These are phyloP conservation scores for Pseudocercospora macadamiae DNA, from an alignment of 2,329 filamentous ascomycete species.

Conservation along the genomic window DNA sequence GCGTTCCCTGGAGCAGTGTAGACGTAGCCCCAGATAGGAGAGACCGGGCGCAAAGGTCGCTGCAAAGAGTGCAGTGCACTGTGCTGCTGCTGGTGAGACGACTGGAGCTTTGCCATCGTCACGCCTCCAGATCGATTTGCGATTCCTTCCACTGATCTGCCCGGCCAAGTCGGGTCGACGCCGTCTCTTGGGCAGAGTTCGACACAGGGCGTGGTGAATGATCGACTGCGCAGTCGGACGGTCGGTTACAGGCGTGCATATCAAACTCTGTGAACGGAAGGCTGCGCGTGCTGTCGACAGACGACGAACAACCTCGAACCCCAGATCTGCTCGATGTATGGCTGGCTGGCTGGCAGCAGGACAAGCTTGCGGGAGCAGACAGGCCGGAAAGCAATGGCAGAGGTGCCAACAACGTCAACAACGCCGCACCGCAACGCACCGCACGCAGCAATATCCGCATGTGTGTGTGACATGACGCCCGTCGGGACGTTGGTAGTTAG, in stretches of 20 bases:
- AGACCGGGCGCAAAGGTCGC: slow-evolving; percentile 4
- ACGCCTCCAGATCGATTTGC: slow-evolving; percentile 13
- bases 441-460: too few species aligned
- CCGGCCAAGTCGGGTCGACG: slow-evolving; percentile 20
- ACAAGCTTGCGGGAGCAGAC: slow-evolving; percentile 7
- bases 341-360: slow-evolving; percentile 1
- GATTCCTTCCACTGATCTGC: slow-evolving; percentile 16
- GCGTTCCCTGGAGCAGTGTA: slow-evolving; percentile 3
- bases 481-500: too few species aligned
- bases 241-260: slow-evolving; percentile 22
- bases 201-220: slow-evolving; percentile 18
- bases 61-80: slow-evolving; percentile 1
- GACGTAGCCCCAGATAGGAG: slow-evolving; percentile 7
- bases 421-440: neutral
- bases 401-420: neutral
- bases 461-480: too few species aligned
- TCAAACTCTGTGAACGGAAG: slow-evolving; percentile 21
- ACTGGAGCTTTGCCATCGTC: neutral
- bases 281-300: slow-evolving; percentile 1
- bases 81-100: slow-evolving; percentile 1
- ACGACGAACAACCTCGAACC: slow-evolving; percentile 12
- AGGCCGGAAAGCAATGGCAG: neutral
- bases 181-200: slow-evolving; percentile 15
- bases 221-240: slow-evolving; percentile 26
- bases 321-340: slow-evolving; percentile 5